phyloP scores from a whole-genome alignment of 176 grass and related monocot genomes.

The Triticum aestivum region DNA sequence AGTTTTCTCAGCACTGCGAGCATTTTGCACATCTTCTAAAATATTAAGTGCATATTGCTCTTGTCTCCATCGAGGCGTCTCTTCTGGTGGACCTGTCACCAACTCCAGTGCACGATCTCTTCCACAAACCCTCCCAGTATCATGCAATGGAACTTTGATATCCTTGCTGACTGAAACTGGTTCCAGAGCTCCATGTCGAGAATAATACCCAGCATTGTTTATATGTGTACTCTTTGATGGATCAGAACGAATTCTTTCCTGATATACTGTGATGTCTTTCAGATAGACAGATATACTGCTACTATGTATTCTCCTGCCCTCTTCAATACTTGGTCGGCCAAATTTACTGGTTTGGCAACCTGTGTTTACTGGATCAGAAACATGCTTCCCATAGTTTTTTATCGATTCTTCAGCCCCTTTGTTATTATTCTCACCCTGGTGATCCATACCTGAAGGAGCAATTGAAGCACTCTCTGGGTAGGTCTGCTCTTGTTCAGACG shows the following conservation, averaged over 20 bases:
- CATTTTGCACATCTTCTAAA: constrained; percentile 47
- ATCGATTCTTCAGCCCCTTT: constrained; percentile 26
- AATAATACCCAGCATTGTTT: constrained; percentile 12
- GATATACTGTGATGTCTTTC: constrained; percentile 41
- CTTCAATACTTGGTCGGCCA: constrained; percentile 42
- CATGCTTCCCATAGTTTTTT: constrained; percentile 22
- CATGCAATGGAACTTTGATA: constrained; percentile 33
- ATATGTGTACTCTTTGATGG: constrained; percentile 34
- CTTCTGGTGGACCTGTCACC: constrained; percentile 44
- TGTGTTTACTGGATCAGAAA: constrained; percentile 19
- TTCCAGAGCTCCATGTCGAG: constrained; percentile 37
- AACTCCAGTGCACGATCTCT: constrained; percentile 30
- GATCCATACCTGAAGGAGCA: constrained; percentile 27
- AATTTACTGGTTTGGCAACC: constrained; percentile 26
- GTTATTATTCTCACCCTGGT: constrained; percentile 18
- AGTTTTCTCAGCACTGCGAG: constrained; percentile 33
- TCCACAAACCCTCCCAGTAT: constrained; percentile 27
- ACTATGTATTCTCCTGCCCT: constrained; percentile 36
- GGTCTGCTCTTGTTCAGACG: constrained; percentile 16
- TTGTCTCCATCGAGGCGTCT: constrained; percentile 41
- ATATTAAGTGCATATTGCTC: constrained; percentile 46
- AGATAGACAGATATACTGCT: constrained; percentile 24
- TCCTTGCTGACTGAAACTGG: constrained; percentile 38
- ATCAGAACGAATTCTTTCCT: constrained; percentile 36
- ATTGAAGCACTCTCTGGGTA: background rate